phyloP scores from a whole-genome alignment of 345 rosid genomes.

The Rhizophora mangle region DNA sequence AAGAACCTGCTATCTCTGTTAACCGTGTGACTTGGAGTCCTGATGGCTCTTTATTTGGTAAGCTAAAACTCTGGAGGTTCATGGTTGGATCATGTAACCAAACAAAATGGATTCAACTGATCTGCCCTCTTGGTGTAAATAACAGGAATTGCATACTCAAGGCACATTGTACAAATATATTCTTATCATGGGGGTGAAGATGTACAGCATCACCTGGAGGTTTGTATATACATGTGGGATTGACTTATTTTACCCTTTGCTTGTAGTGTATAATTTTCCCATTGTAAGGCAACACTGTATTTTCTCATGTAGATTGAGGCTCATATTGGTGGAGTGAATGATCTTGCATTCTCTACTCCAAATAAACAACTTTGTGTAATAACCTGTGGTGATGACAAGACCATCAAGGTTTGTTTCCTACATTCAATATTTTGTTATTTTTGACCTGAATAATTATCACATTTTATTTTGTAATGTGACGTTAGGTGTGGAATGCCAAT shows the following conservation, averaged over 20 bases:
- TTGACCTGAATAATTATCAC: background rate
- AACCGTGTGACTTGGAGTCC: constrained; percentile 49
- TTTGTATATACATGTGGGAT: background rate
- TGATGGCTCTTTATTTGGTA: constrained; percentile 55
- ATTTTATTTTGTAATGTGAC: background rate
- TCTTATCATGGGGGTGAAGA: constrained; percentile 30
- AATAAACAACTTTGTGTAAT: constrained; percentile 45
- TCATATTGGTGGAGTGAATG: constrained; percentile 73
- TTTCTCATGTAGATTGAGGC: constrained; percentile 57
- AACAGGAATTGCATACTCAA: constrained; percentile 43
- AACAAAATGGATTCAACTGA: background rate
- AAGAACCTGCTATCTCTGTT: constrained; percentile 40
- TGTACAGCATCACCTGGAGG: constrained; percentile 30
- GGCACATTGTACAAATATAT: constrained; percentile 35
- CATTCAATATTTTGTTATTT: background rate
- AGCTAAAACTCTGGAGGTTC: constrained; percentile 10
- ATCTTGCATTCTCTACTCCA: constrained; percentile 62
- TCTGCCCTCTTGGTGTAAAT: background rate
- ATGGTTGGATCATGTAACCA: background rate
- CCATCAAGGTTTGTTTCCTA: constrained; percentile 55
- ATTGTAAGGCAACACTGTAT: background rate
- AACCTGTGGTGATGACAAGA: constrained; percentile 86
- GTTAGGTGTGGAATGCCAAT: constrained; percentile 62
- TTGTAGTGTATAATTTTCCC: background rate
- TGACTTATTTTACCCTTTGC: no score